Conservation (phyloP, 805 yeast species). For the Kluyveromyces starmeri region DNA sequence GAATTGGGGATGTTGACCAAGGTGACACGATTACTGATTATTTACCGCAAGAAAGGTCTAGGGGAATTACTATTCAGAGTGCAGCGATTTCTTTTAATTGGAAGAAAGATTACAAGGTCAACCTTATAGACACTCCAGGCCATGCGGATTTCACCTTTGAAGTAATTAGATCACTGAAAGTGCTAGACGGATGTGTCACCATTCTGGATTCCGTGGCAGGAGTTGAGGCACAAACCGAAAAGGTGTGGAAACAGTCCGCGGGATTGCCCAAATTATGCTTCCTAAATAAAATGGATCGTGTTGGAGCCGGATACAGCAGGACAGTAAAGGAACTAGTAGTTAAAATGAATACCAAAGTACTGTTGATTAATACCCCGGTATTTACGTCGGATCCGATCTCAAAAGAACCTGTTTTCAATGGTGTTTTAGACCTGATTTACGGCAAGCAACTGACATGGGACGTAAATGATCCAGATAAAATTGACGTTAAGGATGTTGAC, state of each 20-base stretch:
- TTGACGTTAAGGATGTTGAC: slow-evolving; percentile 51
- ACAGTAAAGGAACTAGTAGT: slow-evolving; percentile 78
- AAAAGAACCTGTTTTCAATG: slow-evolving; percentile 34
- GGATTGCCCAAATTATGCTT: slow-evolving; percentile 72
- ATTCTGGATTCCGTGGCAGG: slow-evolving; percentile 95
- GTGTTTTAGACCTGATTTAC: slow-evolving; percentile 52
- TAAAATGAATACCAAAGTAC: slow-evolving; percentile 66
- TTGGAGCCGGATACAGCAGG: slow-evolving; percentile 89
- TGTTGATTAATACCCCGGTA: slow-evolving; percentile 68
- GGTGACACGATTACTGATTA: slow-evolving; percentile 96
- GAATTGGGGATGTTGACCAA: slow-evolving; percentile 89
- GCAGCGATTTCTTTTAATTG: slow-evolving; percentile 92
- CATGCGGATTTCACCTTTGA: slow-evolving; percentile 97
- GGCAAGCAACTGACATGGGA: slow-evolving; percentile 45
- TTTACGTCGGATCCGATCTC: slow-evolving; percentile 37
- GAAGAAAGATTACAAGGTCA: slow-evolving; percentile 59
- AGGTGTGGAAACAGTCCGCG: slow-evolving; percentile 86
- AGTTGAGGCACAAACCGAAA: slow-evolving; percentile 96
- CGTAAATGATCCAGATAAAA: slow-evolving; percentile 17
- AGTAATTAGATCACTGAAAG: slow-evolving; percentile 81
- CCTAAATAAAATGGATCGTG: slow-evolving; percentile 92
- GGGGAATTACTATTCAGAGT: slow-evolving; percentile 94
- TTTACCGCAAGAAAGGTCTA: slow-evolving; percentile 75
- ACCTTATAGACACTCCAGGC: slow-evolving; percentile 94
- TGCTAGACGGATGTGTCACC: slow-evolving; percentile 89